phyloP scores from a whole-genome alignment of 257 asterid genomes.

The Buddleja alternifolia region DNA sequence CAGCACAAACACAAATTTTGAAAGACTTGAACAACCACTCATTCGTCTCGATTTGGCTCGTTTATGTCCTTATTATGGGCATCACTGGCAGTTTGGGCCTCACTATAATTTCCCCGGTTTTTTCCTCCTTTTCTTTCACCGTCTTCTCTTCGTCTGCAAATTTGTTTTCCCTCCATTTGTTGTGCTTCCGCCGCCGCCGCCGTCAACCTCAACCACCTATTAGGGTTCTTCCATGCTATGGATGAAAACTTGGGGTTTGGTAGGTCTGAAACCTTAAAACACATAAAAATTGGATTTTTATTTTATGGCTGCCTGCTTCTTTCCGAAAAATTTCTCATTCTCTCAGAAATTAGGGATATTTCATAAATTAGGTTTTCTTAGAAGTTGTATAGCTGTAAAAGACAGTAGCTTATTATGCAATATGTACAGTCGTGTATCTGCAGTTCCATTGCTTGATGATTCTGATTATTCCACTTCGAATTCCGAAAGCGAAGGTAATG shows the following conservation, averaged over 20 bases:
- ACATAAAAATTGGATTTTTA: conserved; percentile 31
- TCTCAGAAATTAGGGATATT: conserved; percentile 28
- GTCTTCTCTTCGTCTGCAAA: too few species aligned
- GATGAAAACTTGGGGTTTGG: conserved; percentile 25
- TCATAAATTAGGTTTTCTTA: conserved; percentile 30
- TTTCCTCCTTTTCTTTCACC: background rate
- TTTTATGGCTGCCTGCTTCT: conserved; percentile 54
- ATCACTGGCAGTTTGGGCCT: too few species aligned
- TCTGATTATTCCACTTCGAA: conserved; percentile 48
- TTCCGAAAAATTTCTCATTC: conserved; percentile 35
- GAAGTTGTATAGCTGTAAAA: conserved; percentile 20
- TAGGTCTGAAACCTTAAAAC: conserved; percentile 19
- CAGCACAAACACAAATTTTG: too few species aligned
- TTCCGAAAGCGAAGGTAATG: conserved; percentile 35
- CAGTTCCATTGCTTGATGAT: conserved; percentile 40
- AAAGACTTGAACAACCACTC: too few species aligned
- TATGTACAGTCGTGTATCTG: conserved; percentile 44
- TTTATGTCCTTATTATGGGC: too few species aligned
- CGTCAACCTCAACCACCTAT: background rate
- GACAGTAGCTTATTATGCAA: conserved; percentile 32
- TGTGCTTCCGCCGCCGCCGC: conserved; percentile 16
- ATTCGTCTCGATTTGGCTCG: too few species aligned
- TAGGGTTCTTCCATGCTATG: conserved; percentile 28
- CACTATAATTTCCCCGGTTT: too few species aligned
- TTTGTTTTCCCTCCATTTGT: background rate